Conservation (phyloP, 139 green algal genomes). For the Chlorella vulgaris region DNA sequence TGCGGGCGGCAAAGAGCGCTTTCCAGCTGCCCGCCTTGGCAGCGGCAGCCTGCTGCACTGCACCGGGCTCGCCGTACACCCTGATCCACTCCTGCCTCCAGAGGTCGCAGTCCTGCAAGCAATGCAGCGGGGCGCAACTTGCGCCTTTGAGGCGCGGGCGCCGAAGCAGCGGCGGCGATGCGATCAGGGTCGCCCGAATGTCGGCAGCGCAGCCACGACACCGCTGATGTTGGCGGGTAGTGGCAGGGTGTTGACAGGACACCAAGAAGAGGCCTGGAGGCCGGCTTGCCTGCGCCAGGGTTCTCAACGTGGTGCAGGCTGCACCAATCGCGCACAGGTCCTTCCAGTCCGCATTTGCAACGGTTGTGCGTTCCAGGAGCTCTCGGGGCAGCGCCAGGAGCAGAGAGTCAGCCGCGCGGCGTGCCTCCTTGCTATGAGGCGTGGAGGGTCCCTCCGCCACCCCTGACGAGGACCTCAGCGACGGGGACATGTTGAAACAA, state of each 20-base stretch:
- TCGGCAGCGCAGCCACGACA: too few relatives aligned
- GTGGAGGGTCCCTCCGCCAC: neutral
- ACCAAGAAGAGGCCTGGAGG: too few relatives aligned
- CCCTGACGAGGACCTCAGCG: neutral
- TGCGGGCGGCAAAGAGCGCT: conserved; percentile 43
- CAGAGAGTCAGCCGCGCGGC: neutral
- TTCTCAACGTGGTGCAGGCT: neutral
- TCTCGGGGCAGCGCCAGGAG: conserved; percentile 3
- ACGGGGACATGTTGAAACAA: neutral
- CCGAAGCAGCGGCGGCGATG: too few relatives aligned
- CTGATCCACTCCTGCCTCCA: conserved; percentile 11
- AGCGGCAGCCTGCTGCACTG: neutral
- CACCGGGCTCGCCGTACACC: neutral
- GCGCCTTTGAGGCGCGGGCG: too few relatives aligned
- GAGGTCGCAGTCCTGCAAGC: conserved; percentile 14
- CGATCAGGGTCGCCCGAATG: too few relatives aligned
- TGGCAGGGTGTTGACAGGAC: too few relatives aligned
- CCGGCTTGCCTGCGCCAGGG: too few relatives aligned
- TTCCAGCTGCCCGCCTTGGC: conserved; percentile 51
- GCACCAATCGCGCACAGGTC: neutral
- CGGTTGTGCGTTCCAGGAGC: neutral
- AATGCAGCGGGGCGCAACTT: neutral
- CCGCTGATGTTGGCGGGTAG: too few relatives aligned
- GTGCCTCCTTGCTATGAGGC: neutral
- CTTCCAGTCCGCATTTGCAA: neutral